Evolutionary conservation across 768 basidiomycete genomes (phyloP).

Genomic region (Artomyces pyxidatus): DNA sequence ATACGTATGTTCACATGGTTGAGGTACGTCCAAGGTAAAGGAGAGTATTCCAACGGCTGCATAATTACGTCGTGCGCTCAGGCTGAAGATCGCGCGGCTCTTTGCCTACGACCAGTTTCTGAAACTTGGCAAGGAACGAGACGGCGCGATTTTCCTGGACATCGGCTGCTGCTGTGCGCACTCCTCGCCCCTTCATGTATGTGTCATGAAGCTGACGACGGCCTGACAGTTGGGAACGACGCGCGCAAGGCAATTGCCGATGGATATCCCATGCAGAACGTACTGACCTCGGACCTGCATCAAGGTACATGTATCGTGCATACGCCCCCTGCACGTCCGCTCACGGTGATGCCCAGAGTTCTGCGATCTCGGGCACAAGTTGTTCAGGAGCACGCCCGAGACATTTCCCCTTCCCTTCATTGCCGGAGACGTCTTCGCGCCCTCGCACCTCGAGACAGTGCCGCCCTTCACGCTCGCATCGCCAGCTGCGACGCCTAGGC

Average conservation of each 20-base stretch:
- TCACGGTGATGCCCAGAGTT: slow-evolving; percentile 31
- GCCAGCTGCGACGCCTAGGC: slow-evolving; percentile 13
- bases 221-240: slow-evolving; percentile 39
- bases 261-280: slow-evolving; percentile 33
- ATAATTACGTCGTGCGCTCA: background rate
- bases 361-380: slow-evolving; percentile 54
- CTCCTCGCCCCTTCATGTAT: background rate
- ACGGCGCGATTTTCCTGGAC: slow-evolving; percentile 33
- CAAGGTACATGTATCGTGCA: slow-evolving; percentile 26
- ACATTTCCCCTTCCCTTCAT: slow-evolving; percentile 50
- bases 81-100: slow-evolving; percentile 19
- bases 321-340: background rate
- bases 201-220: background rate
- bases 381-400: slow-evolving; percentile 45
- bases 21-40: slow-evolving; percentile 5
- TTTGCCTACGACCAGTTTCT: slow-evolving; percentile 24
- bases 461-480: slow-evolving; percentile 20
- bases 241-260: slow-evolving; percentile 33
- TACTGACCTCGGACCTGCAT: slow-evolving; percentile 32
- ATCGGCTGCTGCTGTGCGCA: slow-evolving; percentile 37
- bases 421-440: slow-evolving; percentile 46
- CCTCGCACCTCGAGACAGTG: slow-evolving; percentile 28
- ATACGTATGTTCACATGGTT: slow-evolving; percentile 21
- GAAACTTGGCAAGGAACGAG: slow-evolving; percentile 28
- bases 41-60: too few relatives aligned